Base-by-base conservation (phyloP, 106 monocot species). In the Alisma plantagoaquatica region DNA sequence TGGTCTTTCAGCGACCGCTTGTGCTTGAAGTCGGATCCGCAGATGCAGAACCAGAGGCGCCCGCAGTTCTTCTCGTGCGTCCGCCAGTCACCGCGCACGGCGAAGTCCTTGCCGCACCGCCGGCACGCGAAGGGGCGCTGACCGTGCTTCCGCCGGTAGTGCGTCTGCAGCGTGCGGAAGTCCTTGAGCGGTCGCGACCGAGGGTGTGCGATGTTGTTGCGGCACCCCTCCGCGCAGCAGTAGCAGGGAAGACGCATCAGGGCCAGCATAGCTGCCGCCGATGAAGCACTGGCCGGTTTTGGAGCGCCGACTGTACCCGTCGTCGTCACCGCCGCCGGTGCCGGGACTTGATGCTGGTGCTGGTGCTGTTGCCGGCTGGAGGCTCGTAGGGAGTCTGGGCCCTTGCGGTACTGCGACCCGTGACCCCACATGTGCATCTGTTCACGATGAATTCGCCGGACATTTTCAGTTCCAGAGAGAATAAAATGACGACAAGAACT, bases 361-460 rank as follows among this genome's bases (percentile, higher is more conserved):
- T n/a, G n/a, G n/a, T n/a, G n/a, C 16, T 22, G 24, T 41, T 64
- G 64, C 44, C 35, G 53, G 12, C 53, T 54, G 16, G 43, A 43
- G 16, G 64, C 53, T 19, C 64, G 41, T n/a, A 64, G 54, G 1
- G 64, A 64, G 31, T 64, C 64, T 43, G 64, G 64, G 2, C 64
- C 64, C 42, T 64, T 64, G 48, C 64, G 22, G 53, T 64, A 64
- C 54, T 64, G 54, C 11, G 64, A 64, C n/a, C 64, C 64, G 29
- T 64, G 64, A 1, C 64, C 64, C 64, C 64, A 64, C 64, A 64
- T 64, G 29, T 64, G 64, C 64, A 64, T 64, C 64, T 64, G 21
- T 14, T 7, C 14, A 7, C 35, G 14, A 38, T 38, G 35, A 38
- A 38, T 38, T 38, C n/a, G n/a, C n/a, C n/a, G n/a, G n/a, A n/a